Evolutionary conservation across 306 rosid species (phyloP), one percentile per base, ranked within the genome.

Genomic region (Gillenia trifoliata): DNA sequence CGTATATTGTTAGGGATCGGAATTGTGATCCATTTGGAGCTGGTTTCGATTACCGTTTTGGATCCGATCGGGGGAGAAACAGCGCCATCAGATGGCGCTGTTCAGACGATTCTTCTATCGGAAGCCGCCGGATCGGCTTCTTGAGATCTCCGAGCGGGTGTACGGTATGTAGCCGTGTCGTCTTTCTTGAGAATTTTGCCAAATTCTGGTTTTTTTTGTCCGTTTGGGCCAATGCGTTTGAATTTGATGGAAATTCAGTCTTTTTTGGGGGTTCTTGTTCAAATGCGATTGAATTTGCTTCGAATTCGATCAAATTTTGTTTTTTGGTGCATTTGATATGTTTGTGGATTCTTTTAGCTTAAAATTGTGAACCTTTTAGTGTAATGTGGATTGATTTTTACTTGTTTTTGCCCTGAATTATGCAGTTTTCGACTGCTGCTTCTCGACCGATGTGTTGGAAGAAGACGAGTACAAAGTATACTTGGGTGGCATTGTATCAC

Each of bases 41-140:
- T 85, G 60, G 38, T 73, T 81, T 70, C 36, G 79, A 80, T 81
- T 65, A 75, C 75, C 89, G 93, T 84, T 87, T 90, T 94, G 97
- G 97, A 90, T 89, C 91, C 80, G 83, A 84, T 86, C 90, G 72
- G 79, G 82, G 89, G 77, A 83, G 92, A 80, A 94, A 88, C 97
- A 92, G 99, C 99, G 99, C 97, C 97, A 81, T 85, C 86, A 5
- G 64, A 94, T 94, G 99, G 99, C 97, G 97, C 99, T 94, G 96
- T 94, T 94, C 88, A 86, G 98, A 82, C 84, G 94, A 68, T 86
- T 94, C 75, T 94, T 94, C 74, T 92, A 92, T 82, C 84, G 97
- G 84, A 94, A 92, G 90, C 99, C 99, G 74, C 99, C 99, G 80
- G 96, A 94, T 90, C 97, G 96, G 80, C 99, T 94, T 77, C 94